Evolutionary conservation across 169 alveolate genomes (phyloP).

Genomic region (Cryptosporidium tyzzeri): DNA sequence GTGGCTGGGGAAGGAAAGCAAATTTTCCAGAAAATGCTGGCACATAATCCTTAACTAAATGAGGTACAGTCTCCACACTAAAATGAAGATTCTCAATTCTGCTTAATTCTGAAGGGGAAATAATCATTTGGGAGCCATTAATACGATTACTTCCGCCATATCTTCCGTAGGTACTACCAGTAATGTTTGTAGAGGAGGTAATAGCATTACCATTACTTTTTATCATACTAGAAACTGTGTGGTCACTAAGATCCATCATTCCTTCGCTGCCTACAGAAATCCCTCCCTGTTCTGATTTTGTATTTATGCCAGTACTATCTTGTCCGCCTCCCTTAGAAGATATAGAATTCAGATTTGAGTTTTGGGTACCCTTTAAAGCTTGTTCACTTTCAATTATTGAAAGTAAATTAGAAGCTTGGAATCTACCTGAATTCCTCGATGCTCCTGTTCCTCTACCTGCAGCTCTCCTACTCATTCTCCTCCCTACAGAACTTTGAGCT

Average conservation of each 20-base stretch:
- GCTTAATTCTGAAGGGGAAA: constrained; percentile 23
- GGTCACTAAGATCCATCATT: not conserved
- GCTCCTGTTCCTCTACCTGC: constrained; percentile 16
- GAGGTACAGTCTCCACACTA: constrained; percentile 26
- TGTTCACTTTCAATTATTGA: constrained; percentile 41
- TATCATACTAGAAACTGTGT: not conserved
- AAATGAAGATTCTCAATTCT: constrained; percentile 65
- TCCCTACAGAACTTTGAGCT: constrained; percentile 1
- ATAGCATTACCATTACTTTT: too few relatives aligned
- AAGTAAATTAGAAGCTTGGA: constrained; percentile 28
- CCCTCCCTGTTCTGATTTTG: constrained; percentile 9
- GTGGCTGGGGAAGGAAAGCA: constrained; percentile 52
- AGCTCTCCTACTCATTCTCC: constrained; percentile 4
- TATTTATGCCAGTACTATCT: not conserved
- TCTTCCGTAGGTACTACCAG: not conserved
- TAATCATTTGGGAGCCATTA: not conserved
- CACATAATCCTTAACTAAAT: constrained; percentile 44
- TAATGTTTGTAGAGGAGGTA: not conserved
- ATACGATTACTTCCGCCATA: not conserved
- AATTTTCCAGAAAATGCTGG: constrained; percentile 74
- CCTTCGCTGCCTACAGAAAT: not conserved
- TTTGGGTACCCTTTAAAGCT: not conserved
- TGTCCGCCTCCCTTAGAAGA: not conserved
- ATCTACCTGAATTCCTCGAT: constrained; percentile 14
- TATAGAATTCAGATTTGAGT: not conserved